Base-by-base conservation (phyloP, 2,329 filamentous ascomycete species). In the Colletotrichum melonis region DNA sequence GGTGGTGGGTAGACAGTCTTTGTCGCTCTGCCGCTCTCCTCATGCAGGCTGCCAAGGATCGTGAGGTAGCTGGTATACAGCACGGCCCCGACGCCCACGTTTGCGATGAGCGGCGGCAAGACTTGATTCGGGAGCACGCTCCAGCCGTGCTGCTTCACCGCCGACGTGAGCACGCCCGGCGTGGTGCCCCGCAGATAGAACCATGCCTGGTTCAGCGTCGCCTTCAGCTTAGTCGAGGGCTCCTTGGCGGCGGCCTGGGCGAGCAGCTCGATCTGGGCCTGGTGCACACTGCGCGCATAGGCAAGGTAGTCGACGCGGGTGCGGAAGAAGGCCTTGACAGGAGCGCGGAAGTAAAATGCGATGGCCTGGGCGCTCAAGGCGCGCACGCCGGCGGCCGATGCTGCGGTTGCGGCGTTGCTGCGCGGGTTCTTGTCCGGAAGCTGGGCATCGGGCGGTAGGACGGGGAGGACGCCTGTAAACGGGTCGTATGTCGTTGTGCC, bases 321-420 rank as follows among this genome's bases (percentile, higher is more conserved):
- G 74, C 94, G 91, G 84, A 98, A 97, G 81, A 98, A 98, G 19
- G 95, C 94, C 83, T 98, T 98, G 66, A 95, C 93, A 1, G 95
- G 95, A 0, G 95, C 94, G 69, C 95, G 89, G 80, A 98, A 98
- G 84, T 97, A 98, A 78, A 98, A 98, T 28, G 95, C 92, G 67
- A 98, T 89, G 78, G 95, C 87, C 80, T 97, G 93, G 8, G 94
- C 93, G 77, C 93, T 95, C 75, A 98, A 82, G 32, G 95, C 95
- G 59, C 95, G 93, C 75, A 95, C 93, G 54, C 94, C 91, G 26
- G 95, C 95, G 5, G 95, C 95, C 26, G 94, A 95, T n/a, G 94
- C 93, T 60, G 94, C 95, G 2, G 89, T 91, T 6, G 89, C 88
- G 49, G 88, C 88, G 79, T 90, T 89, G 79, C 81, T 88, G 67